These are phyloP conservation scores for Arthrobotrys musiformis DNA, from an alignment of 2,329 filamentous ascomycete species.

Conservation along the genomic window DNA sequence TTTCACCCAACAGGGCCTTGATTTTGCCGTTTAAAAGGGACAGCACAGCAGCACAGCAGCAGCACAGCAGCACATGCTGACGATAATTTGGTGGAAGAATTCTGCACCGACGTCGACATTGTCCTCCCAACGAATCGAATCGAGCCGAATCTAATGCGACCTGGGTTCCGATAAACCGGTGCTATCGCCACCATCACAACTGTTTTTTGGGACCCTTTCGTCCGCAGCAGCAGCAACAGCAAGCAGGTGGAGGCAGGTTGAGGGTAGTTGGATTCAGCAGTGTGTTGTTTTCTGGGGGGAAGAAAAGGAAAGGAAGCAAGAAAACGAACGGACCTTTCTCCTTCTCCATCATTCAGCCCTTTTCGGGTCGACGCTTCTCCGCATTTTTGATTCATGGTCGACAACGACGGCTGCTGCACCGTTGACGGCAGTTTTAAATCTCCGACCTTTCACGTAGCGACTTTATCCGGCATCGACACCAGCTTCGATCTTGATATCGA, in stretches of 20 bases:
- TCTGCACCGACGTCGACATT: constrained; percentile 19
- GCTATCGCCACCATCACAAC: constrained; percentile 16
- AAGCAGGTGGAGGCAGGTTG: background rate
- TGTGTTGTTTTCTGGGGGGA: constrained; percentile 15
- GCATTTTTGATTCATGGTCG: constrained; percentile 15
- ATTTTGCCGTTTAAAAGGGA: constrained; percentile 21
- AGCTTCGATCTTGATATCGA: background rate
- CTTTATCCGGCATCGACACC: background rate
- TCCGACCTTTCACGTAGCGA: constrained; percentile 8
- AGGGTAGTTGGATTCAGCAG: background rate
- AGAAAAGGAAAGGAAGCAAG: background rate
- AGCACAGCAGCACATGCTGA: constrained; percentile 25
- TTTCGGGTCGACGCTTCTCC: constrained; percentile 14
- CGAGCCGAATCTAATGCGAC: constrained; percentile 13
- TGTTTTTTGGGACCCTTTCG: background rate
- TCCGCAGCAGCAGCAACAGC: background rate
- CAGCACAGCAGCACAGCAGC: constrained; percentile 2
- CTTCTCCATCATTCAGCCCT: constrained; percentile 10
- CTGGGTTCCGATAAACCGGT: constrained; percentile 12
- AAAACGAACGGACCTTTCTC: background rate
- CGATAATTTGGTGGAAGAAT: constrained; percentile 7
- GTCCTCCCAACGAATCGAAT: constrained; percentile 11
- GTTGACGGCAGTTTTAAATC: constrained; percentile 1
- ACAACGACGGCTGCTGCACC: background rate
- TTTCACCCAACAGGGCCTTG: constrained; percentile 2